These are phyloP conservation scores for Talaromyces sp. DNA, from an alignment of 2,329 filamentous ascomycete species.

Conservation along the genomic window DNA sequence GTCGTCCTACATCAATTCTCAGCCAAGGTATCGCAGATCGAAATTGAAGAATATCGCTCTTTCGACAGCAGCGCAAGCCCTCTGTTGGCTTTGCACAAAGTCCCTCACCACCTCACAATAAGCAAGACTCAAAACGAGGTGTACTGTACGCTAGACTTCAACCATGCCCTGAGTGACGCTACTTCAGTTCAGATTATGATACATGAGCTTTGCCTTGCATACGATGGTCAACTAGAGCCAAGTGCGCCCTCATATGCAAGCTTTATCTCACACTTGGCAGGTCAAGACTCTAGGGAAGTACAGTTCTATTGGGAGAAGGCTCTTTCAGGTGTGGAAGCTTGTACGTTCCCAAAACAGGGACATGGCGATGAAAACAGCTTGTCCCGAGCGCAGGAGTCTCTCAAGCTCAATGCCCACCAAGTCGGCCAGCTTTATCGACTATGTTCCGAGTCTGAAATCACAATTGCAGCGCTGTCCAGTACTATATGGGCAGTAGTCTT, in stretches of 20 bases:
- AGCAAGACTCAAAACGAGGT: neutral
- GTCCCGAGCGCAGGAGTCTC: neutral
- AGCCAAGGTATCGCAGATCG: neutral
- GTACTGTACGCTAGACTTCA: neutral
- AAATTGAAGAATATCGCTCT: neutral
- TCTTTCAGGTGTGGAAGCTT: neutral
- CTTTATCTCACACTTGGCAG: neutral
- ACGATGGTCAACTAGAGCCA: neutral
- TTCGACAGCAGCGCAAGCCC: neutral
- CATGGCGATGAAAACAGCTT: neutral
- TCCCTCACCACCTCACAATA: neutral
- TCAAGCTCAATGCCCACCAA: neutral
- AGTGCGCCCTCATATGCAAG: neutral
- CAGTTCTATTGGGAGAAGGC: neutral
- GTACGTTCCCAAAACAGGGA: neutral
- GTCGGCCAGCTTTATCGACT: neutral
- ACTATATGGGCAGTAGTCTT: slow-evolving; percentile 37
- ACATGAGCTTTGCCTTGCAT: neutral
- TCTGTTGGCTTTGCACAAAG: neutral
- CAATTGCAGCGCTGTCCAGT: slow-evolving; percentile 29
- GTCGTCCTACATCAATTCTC: neutral
- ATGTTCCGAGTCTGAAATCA: slow-evolving; percentile 6
- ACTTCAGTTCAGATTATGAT: neutral
- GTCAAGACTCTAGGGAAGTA: neutral
- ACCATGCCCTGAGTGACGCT: neutral